phyloP scores from a whole-genome alignment of 2,329 filamentous ascomycete species.

The Clonostachys byssicola region DNA sequence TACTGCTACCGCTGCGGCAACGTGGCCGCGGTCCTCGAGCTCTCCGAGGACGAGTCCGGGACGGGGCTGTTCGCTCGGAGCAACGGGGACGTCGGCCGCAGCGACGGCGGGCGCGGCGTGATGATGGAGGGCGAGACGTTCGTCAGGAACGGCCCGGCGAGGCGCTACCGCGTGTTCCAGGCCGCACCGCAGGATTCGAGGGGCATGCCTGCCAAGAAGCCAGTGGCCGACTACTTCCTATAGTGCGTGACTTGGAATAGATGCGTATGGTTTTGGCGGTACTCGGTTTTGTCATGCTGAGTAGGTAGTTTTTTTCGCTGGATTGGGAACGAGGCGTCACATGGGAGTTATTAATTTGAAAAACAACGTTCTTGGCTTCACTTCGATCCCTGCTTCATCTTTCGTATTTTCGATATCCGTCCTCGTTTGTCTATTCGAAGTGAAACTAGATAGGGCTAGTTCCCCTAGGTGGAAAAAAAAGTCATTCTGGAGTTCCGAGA shows the following conservation, averaged over 20 bases:
- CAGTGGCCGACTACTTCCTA: slow-evolving; percentile 94
- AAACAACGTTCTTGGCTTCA: too few relatives aligned
- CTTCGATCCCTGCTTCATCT: too few relatives aligned
- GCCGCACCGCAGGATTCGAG: slow-evolving; percentile 92
- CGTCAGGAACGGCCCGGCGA: slow-evolving; percentile 65
- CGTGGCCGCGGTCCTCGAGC: slow-evolving; percentile 88
- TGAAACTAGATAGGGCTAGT: too few relatives aligned
- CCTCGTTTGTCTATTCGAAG: too few relatives aligned
- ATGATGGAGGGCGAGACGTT: slow-evolving; percentile 41
- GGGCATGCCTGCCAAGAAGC: slow-evolving; percentile 98
- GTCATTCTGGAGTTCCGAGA: too few relatives aligned
- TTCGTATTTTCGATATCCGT: too few relatives aligned
- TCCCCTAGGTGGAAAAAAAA: too few relatives aligned
- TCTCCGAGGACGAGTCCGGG: slow-evolving; percentile 83
- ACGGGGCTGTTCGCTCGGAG: slow-evolving; percentile 65
- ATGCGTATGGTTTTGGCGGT: too few relatives aligned
- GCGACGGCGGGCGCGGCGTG: slow-evolving; percentile 41
- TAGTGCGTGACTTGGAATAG: slow-evolving; percentile 16
- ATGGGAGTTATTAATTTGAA: too few relatives aligned
- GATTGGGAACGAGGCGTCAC: too few relatives aligned
- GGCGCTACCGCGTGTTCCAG: slow-evolving; percentile 92
- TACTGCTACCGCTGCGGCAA: slow-evolving; percentile 97
- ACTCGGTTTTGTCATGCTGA: too few relatives aligned
- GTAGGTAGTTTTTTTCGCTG: too few relatives aligned
- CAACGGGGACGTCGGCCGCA: slow-evolving; percentile 64